Evolutionary conservation across 2,329 filamentous ascomycete species (phyloP), one percentile per base, ranked within the genome.

Genomic region (Chaetomiaceae sp.): DNA sequence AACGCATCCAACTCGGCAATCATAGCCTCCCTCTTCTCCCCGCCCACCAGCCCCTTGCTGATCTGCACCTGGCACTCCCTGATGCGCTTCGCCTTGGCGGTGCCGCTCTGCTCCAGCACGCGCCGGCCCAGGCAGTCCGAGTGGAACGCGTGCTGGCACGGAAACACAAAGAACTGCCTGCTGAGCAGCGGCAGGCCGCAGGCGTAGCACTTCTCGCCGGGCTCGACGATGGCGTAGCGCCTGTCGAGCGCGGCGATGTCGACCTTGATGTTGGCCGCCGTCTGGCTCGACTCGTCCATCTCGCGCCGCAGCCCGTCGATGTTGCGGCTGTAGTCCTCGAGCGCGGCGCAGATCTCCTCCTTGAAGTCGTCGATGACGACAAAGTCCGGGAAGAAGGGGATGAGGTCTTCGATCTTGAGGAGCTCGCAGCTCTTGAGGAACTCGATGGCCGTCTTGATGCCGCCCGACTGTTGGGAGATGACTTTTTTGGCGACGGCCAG

Each of bases 331-430:
- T 99, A 99, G 57, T 95, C 88, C 68, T 99, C 93, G 1, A 99
- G 78, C 1, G 95, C 93, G 0, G 82, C 77, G 70, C 93, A 99
- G 33, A 99, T 97, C 66, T 99, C 93, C 57, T 97, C 91, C 66
- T 97, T 96, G 78, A 99, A 99, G 68, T 97, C 93, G 65, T 99
- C 93, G 55, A 99, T 97, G 45, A 97, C 87, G 20, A 97, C 90
- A 65, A 99, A 99, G 66, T 99, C 93, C 0, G 93, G 93, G 71
- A 99, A 99, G 74, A 99, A 96, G 0, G 93, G 93, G 35, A 99
- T 97, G 25, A 99, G 72, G 63, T 99, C 93, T 70, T 99, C 93
- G 57, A 99, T 99, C 56, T 87, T 86, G 43, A 99, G 80, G 12
- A 97, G 77, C 54, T 96, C 90, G 66, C 92, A 96, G 9, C 89